phyloP scores from a whole-genome alignment of 2,329 filamentous ascomycete genomes.

The Nemania serpens region DNA sequence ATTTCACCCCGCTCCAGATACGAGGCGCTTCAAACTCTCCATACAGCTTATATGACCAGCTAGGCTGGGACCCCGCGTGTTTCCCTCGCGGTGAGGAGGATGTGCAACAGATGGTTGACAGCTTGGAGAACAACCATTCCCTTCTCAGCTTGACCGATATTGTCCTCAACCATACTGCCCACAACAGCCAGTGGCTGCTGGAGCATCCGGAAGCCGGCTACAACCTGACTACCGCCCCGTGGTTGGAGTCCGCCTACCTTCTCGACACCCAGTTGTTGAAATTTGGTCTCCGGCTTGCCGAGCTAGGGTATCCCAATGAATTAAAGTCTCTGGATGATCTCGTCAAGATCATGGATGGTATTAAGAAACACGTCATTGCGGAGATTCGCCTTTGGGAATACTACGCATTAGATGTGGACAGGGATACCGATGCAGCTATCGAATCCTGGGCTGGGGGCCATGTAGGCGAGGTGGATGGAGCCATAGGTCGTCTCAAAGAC shows the following conservation, averaged over 20 bases:
- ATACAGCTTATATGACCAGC: slow-evolving; percentile 94
- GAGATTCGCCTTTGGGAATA: slow-evolving; percentile 89
- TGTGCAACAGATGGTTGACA: slow-evolving; percentile 74
- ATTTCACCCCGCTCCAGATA: slow-evolving; percentile 92
- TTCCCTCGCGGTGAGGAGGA: slow-evolving; percentile 89
- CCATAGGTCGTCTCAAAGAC: slow-evolving; percentile 54
- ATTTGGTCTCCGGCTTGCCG: slow-evolving; percentile 73
- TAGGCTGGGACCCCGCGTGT: slow-evolving; percentile 77
- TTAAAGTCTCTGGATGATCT: slow-evolving; percentile 75
- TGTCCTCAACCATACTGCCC: slow-evolving; percentile 95
- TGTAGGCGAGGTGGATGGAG: slow-evolving; percentile 51
- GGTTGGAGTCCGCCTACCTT: slow-evolving; percentile 67
- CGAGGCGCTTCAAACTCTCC: slow-evolving; percentile 92
- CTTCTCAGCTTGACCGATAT: slow-evolving; percentile 92
- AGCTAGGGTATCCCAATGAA: slow-evolving; percentile 75
- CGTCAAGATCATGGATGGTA: slow-evolving; percentile 77
- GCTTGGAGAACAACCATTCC: slow-evolving; percentile 82
- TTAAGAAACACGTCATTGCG: slow-evolving; percentile 80
- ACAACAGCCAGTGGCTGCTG: slow-evolving; percentile 93
- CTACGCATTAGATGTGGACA: slow-evolving; percentile 81
- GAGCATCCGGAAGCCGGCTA: slow-evolving; percentile 96
- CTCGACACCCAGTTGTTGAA: slow-evolving; percentile 70
- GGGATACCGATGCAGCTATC: slow-evolving; percentile 69
- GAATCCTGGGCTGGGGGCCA: slow-evolving; percentile 72
- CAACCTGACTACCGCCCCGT: slow-evolving; percentile 87